Evolutionary conservation across 2,329 filamentous ascomycete genomes (phyloP), one percentile per base, ranked within the genome.

Genomic region (Trichoderma harzianum): DNA sequence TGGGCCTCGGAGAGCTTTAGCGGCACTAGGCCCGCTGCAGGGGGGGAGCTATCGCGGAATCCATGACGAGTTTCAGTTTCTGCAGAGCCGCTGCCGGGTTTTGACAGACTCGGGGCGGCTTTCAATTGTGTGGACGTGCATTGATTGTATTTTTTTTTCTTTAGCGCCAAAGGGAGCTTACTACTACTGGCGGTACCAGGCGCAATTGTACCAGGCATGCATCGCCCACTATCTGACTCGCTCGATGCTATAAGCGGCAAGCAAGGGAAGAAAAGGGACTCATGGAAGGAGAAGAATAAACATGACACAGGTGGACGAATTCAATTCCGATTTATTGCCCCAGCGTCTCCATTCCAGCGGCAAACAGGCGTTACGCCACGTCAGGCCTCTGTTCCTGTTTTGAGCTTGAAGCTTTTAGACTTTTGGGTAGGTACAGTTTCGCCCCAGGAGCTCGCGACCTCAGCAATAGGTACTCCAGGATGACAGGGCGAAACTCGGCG

Each of bases 11-110:
- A 14, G 32, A 24, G 34, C 65, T 60, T n/a, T 58, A 68, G 65
- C 65, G 28, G 28, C 36, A 68, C 65, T 68, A 60, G 53, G 66
- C 39, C 55, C 55, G 66, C 66, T 53, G 57, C 66, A 69, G 39
- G 66, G 66, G 14, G 18, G 39, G 16, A n/a, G 62, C 28, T 26
- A 26, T 30, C 26, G 32, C 58, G 18, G 28, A 34, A 36, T 7
- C 47, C 43, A 47, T 32, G 36, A 30, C 43, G 30, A 32, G 66
- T 51, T 69, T 61, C 66, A 69, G 66, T 69, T 60, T 47, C n/a
- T 28, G 53, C 24, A 68, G 53, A 68, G 53, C 51, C 34, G 32
- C 51, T 61, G 58, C 53, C 53, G 26, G 47, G 8, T 10, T 34
- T 60, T 60, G 28, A n/a, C 28, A 60, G 32, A 24, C 30, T 53